Conservation (phyloP, 2,329 filamentous ascomycete species). For the Neonectria ditissima region DNA sequence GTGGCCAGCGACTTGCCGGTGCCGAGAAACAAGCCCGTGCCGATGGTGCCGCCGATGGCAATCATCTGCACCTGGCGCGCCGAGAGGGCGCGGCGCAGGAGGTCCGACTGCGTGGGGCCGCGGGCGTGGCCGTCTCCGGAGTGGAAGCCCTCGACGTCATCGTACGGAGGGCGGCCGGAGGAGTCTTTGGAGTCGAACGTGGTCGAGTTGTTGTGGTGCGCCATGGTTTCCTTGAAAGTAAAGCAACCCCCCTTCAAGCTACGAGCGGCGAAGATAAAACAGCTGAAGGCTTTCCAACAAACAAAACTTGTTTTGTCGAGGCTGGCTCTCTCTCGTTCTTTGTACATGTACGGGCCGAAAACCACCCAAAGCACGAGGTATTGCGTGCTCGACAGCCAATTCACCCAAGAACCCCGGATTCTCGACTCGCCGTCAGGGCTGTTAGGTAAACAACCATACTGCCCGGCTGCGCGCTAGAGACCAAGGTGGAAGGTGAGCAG, state of each 20-base stretch:
- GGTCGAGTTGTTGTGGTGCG: constrained; percentile 13
- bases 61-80: constrained; percentile 77
- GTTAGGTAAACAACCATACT: constrained; percentile 28
- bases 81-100: constrained; percentile 66
- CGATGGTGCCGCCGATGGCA: constrained; percentile 70
- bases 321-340: too few species aligned
- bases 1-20: constrained; percentile 70
- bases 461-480: constrained; percentile 13
- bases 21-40: constrained; percentile 72
- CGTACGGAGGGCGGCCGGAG: constrained; percentile 12
- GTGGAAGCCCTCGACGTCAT: constrained; percentile 38
- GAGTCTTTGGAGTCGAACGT: constrained; percentile 34
- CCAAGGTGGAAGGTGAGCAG: constrained; percentile 24
- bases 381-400: constrained; percentile 45
- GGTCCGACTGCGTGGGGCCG: constrained; percentile 52
- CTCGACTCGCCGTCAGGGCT: constrained; percentile 13
- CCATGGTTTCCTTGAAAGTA: constrained; percentile 24
- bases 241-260: not conserved
- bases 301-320: too few species aligned
- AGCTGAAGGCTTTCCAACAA: not conserved
- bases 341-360: constrained; percentile 3
- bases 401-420: constrained; percentile 33
- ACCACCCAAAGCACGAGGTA: constrained; percentile 37
- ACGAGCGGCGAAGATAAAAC: not conserved
- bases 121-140: constrained; percentile 12